Evolutionary conservation across 768 basidiomycete species (phyloP).

Genomic region (Kwoniella europaea): DNA sequence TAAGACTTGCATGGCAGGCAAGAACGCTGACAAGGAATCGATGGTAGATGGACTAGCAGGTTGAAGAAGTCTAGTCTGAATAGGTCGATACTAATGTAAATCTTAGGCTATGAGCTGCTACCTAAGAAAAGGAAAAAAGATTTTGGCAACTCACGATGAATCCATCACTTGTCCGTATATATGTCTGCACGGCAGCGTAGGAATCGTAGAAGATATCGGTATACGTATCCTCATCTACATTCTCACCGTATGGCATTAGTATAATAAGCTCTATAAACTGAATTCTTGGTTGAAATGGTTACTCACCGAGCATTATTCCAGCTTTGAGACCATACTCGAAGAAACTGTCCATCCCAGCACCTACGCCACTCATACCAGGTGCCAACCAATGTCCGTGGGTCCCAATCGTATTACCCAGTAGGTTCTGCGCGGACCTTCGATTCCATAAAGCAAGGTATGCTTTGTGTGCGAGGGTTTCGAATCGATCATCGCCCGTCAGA

Average conservation of each 20-base stretch:
- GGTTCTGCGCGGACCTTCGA: constrained; percentile 76
- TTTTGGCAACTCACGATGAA: constrained; percentile 82
- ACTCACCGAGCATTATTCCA: constrained; percentile 50
- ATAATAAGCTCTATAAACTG: too few species aligned
- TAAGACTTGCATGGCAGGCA: constrained; percentile 83
- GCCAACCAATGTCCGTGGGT: constrained; percentile 76
- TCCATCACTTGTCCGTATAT: constrained; percentile 78
- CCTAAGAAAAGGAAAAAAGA: too few species aligned
- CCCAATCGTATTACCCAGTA: constrained; percentile 88
- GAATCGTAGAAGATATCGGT: constrained; percentile 83
- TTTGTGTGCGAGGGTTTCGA: constrained; percentile 82
- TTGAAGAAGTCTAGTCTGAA: constrained; percentile 80
- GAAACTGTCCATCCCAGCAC: constrained; percentile 94
- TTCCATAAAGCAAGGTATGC: constrained; percentile 96
- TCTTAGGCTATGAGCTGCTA: not conserved
- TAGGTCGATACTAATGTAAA: constrained; percentile 72
- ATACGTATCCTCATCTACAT: constrained; percentile 74
- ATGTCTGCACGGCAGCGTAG: constrained; percentile 82
- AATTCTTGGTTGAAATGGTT: too few species aligned
- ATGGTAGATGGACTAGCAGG: constrained; percentile 70
- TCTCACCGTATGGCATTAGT: too few species aligned
- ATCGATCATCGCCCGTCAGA: constrained; percentile 84
- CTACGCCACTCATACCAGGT: constrained; percentile 79
- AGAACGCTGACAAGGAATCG: constrained; percentile 96
- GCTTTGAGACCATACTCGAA: constrained; percentile 67